Evolutionary conservation across 371 early-diverging fungal genomes (phyloP).

Genomic region (Dinochytrium kinnereticum): DNA sequence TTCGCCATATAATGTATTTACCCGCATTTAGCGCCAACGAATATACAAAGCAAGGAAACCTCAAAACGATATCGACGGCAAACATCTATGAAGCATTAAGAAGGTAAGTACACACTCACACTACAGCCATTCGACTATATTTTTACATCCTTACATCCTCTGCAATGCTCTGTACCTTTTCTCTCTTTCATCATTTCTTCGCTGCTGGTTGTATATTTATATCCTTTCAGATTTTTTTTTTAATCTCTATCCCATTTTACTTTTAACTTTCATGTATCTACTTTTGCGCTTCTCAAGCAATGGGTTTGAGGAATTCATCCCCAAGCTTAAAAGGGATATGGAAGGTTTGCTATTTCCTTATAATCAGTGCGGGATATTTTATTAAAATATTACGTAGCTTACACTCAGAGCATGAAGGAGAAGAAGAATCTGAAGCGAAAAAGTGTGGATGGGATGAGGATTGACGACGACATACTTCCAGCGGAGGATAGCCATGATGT

Average conservation of each 20-base stretch:
- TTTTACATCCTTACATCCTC: too few species aligned
- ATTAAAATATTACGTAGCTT: background rate
- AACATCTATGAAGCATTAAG: background rate
- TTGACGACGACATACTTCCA: background rate
- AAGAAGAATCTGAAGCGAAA: background rate
- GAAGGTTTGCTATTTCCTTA: background rate
- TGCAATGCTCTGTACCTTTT: too few species aligned
- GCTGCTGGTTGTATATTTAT: too few species aligned
- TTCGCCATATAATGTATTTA: too few species aligned
- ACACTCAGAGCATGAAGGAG: background rate
- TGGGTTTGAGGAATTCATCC: slow-evolving; percentile 3
- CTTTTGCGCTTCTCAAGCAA: background rate
- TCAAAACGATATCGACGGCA: background rate
- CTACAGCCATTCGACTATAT: too few species aligned
- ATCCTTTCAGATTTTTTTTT: too few species aligned
- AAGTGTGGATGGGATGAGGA: background rate
- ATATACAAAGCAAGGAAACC: background rate
- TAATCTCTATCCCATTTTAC: background rate
- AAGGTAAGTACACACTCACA: background rate
- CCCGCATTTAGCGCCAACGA: slow-evolving; percentile 5
- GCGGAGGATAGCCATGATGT: too few species aligned
- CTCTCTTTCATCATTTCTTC: too few species aligned
- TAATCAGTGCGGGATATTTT: background rate
- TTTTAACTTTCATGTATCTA: background rate
- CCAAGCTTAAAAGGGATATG: background rate